Conservation (phyloP, 2,329 filamentous ascomycete species). For the Phaeosphaeriaceae sp. region DNA sequence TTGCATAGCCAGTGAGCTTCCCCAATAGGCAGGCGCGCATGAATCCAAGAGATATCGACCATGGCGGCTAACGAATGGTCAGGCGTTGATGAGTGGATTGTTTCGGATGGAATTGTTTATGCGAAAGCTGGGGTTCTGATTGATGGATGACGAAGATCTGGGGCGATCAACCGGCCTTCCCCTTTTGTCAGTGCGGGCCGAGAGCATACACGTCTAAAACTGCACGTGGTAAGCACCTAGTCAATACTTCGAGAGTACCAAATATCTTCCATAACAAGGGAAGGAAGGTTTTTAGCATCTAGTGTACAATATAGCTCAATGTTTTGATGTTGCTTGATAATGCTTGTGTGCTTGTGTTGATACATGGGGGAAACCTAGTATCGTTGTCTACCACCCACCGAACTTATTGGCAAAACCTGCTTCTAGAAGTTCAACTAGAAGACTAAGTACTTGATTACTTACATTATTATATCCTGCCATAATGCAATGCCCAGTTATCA, state of each 20-base stretch:
- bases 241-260: not conserved
- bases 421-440: too few species aligned
- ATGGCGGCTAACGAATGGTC: conserved; percentile 4
- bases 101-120: conserved; percentile 3
- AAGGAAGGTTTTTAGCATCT: too few species aligned
- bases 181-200: conserved; percentile 3
- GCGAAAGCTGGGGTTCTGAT: conserved; percentile 2
- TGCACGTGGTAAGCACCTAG: not conserved
- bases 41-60: conserved; percentile 4
- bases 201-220: not conserved
- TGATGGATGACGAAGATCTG: conserved; percentile 9
- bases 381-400: too few species aligned
- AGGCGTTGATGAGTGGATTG: conserved; percentile 5
- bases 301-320: too few species aligned
- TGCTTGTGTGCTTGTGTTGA: too few species aligned
- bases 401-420: too few species aligned
- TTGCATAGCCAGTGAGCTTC: conserved; percentile 16
- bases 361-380: too few species aligned
- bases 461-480: too few species aligned
- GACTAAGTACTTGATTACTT: too few species aligned
- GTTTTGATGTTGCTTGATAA: too few species aligned
- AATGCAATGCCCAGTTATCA: too few species aligned
- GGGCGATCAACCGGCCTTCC: conserved; percentile 9
- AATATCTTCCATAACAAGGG: too few species aligned
- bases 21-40: conserved; percentile 13